phyloP scores from a whole-genome alignment of 805 yeast genomes.

The Danielozyma ontarioensis region DNA sequence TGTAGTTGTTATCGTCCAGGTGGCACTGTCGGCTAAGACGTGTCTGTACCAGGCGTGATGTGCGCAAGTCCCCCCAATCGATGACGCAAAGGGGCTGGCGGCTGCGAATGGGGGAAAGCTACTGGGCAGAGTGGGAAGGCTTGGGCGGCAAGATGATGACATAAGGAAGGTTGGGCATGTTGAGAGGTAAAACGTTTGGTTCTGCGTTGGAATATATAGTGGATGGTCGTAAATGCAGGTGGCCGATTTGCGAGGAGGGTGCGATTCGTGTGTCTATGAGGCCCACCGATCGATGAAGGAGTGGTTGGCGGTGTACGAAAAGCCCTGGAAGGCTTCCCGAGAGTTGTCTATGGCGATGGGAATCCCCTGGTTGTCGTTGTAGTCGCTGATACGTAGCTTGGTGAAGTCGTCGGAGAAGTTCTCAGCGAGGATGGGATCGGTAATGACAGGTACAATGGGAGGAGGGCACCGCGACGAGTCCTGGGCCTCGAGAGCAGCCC shows the following conservation, averaged over 20 bases:
- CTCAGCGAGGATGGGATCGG: slow-evolving; percentile 41
- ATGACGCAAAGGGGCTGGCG: too few species aligned
- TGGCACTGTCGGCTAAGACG: not conserved
- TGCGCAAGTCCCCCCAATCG: too few species aligned
- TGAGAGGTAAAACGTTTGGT: too few species aligned
- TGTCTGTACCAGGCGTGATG: too few species aligned
- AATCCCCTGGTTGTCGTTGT: slow-evolving; percentile 4
- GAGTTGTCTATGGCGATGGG: not conserved
- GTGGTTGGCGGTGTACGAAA: slow-evolving; percentile 40
- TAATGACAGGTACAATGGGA: slow-evolving; percentile 39
- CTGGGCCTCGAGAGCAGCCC: slow-evolving; percentile 29
- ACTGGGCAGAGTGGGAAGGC: too few species aligned
- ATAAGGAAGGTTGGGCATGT: not conserved
- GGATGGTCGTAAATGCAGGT: not conserved
- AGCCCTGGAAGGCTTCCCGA: slow-evolving; percentile 32
- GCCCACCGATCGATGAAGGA: slow-evolving; percentile 30
- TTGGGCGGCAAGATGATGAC: too few species aligned
- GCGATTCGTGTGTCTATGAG: too few species aligned
- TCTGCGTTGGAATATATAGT: too few species aligned
- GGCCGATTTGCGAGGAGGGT: too few species aligned
- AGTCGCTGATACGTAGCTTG: slow-evolving; percentile 29
- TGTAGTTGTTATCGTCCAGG: slow-evolving; percentile 1
- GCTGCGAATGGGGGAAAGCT: too few species aligned
- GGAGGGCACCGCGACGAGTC: slow-evolving; percentile 19
- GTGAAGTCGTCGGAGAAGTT: slow-evolving; percentile 41